Evolutionary conservation across 805 yeast species (phyloP).

Genomic region (Candida chauliodis): DNA sequence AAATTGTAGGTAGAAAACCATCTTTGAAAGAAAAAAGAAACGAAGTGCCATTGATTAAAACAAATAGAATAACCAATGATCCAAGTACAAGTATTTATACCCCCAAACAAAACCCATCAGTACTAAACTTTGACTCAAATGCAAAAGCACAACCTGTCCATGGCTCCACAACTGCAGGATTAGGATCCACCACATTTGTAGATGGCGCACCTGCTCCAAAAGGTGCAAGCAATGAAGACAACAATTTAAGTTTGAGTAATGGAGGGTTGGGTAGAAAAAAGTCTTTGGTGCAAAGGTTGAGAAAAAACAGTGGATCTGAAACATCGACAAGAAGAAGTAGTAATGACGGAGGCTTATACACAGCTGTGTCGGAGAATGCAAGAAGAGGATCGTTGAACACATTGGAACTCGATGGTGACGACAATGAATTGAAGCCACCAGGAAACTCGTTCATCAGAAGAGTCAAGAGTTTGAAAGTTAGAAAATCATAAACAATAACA

Average conservation of each 20-base stretch:
- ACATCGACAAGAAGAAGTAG: slow-evolving; percentile 29
- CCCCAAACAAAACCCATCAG: slow-evolving; percentile 49
- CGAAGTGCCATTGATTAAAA: slow-evolving; percentile 13
- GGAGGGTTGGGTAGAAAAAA: slow-evolving; percentile 73
- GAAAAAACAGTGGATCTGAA: slow-evolving; percentile 36
- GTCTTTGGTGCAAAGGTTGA: slow-evolving; percentile 70
- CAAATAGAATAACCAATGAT: slow-evolving; percentile 17
- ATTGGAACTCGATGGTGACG: slow-evolving; percentile 12
- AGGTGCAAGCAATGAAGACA: slow-evolving; percentile 23
- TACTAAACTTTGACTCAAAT: slow-evolving; percentile 69
- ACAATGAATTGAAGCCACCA: slow-evolving; percentile 12
- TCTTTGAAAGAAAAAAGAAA: not conserved
- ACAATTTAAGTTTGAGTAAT: slow-evolving; percentile 18
- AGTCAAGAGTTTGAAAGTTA: slow-evolving; percentile 83
- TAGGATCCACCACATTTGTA: slow-evolving; percentile 87
- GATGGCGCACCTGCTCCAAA: slow-evolving; percentile 94
- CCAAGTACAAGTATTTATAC: slow-evolving; percentile 24
- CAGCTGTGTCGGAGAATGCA: slow-evolving; percentile 9
- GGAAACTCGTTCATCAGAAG: slow-evolving; percentile 70
- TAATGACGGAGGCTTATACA: slow-evolving; percentile 17
- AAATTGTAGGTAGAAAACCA: slow-evolving; percentile 24
- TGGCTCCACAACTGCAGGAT: slow-evolving; percentile 81
- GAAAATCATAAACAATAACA: no score
- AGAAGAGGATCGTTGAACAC: slow-evolving; percentile 15
- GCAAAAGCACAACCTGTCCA: slow-evolving; percentile 70